These are phyloP conservation scores for Davidsoniella neocaledoniae DNA, from an alignment of 2,329 filamentous ascomycete species.

Conservation along the genomic window DNA sequence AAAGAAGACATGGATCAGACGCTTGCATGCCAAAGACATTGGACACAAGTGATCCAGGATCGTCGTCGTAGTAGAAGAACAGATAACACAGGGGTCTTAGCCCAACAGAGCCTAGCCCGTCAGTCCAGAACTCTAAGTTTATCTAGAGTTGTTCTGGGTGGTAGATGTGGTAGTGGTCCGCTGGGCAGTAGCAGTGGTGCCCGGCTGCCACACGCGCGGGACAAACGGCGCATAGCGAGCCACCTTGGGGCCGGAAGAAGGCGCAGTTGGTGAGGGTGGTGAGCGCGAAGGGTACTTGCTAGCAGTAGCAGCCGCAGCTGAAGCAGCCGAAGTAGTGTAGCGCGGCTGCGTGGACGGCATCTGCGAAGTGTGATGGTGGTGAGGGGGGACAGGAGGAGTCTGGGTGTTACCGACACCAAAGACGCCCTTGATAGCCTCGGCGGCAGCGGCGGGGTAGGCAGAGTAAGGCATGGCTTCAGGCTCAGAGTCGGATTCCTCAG, in stretches of 20 bases:
- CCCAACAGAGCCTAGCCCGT: too few relatives aligned
- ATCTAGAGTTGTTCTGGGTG: too few relatives aligned
- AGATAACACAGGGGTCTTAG: too few relatives aligned
- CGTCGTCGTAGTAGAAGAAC: too few relatives aligned
- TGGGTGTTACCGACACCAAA: background rate
- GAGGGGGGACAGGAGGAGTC: background rate
- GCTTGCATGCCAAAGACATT: too few relatives aligned
- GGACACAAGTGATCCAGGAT: too few relatives aligned
- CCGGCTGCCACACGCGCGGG: conserved; percentile 2
- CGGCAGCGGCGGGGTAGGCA: conserved; percentile 24
- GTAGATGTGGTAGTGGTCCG: too few relatives aligned
- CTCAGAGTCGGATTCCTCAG: conserved; percentile 5
- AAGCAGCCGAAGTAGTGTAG: background rate
- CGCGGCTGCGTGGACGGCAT: background rate
- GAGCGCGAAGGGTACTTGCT: conserved; percentile 2
- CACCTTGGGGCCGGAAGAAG: conserved; percentile 8
- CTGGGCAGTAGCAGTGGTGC: background rate
- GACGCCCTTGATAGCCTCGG: background rate
- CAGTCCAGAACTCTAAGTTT: too few relatives aligned
- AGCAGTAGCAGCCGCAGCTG: background rate
- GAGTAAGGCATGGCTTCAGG: background rate
- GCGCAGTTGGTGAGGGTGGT: background rate
- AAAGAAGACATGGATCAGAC: too few relatives aligned
- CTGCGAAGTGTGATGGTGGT: background rate
- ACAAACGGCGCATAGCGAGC: conserved; percentile 10